Base-by-base conservation (phyloP, 2,329 filamentous ascomycete species). In the Dendryphion nanum region DNA sequence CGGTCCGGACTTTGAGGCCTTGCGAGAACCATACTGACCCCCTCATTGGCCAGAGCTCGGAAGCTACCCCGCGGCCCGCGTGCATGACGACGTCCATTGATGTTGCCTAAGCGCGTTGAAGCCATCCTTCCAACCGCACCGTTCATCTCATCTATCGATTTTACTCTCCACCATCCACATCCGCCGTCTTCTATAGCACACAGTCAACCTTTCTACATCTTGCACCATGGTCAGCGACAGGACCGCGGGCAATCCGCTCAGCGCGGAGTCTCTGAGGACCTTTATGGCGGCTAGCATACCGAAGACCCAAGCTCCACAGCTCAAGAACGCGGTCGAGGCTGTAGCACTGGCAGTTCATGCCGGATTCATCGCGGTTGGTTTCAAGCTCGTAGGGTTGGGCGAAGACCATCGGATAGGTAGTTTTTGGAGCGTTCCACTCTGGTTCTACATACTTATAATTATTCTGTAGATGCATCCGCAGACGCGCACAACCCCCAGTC, bases 331-430 rank as follows among this genome's bases (percentile, higher is more conserved):
- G 0, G 88, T 85, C 62, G 90, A 97, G 69, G 88, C 85, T 33
- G 73, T 96, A 44, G 89, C 88, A 13, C 77, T 97, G 17, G 83
- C 94, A 46, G 75, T 83, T 15, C 91, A 98, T 65, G 85, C 88
- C 3, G 89, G 83, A 55, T 86, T 97, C 82, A 64, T 79, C 17
- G 82, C 83, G 6, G 80, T 91, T 2, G 86, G 82, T 47, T 97
- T 96, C 63, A 78, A 83, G 37, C 75, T 97, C 3, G 68, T 89
- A 14, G 90, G 90, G 2, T 82, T 95, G n/a, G 78, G 84, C 33
- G 89, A 97, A 66, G 88, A 91, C 37, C 81, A 89, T 59, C 79
- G 74, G 33, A 79, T 86, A 48, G 77, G 86, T 88, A 67, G 43
- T 69, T 52, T 31, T 2, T 26, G 10, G 10, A 26, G 10, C 23